Conservation (phyloP, 2,329 filamentous ascomycete genomes). For the Aureobasidium vineae region DNA sequence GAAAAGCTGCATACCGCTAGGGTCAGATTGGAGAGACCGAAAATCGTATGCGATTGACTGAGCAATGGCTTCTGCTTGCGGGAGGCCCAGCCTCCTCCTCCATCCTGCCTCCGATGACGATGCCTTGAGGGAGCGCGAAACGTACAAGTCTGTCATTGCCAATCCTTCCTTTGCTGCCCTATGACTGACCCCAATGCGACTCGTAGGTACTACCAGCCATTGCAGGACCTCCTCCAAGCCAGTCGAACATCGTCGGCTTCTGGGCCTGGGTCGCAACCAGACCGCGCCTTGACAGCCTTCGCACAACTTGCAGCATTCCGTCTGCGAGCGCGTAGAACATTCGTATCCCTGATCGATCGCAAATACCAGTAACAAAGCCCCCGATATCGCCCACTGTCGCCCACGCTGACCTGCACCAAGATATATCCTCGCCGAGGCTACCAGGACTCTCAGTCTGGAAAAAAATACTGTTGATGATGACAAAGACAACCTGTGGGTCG, state of each 20-base stretch:
- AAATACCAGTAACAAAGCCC: constrained; percentile 52
- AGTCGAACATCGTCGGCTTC: constrained; percentile 30
- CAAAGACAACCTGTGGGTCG: constrained; percentile 36
- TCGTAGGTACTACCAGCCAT: constrained; percentile 30
- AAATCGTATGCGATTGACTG: constrained; percentile 3
- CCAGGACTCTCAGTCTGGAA: constrained; percentile 47
- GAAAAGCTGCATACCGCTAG: not conserved
- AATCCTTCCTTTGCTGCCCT: not conserved
- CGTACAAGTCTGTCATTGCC: constrained; percentile 21
- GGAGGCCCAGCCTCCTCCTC: not conserved
- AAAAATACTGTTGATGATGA: constrained; percentile 33
- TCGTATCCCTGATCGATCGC: constrained; percentile 55
- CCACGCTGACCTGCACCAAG: constrained; percentile 1
- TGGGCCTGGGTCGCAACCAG: constrained; percentile 33
- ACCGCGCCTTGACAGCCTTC: constrained; percentile 47
- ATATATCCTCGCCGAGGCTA: constrained; percentile 56
- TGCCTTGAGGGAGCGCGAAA: constrained; percentile 28
- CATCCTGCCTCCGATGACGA: constrained; percentile 16
- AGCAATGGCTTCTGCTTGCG: constrained; percentile 22
- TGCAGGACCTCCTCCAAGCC: constrained; percentile 29
- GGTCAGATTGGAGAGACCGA: no score
- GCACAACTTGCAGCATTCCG: constrained; percentile 54
- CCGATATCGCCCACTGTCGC: constrained; percentile 33
- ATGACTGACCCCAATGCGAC: not conserved
- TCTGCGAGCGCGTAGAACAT: constrained; percentile 49